Base-by-base conservation (phyloP, 345 rosid genomes). In the Conringia planisiliqua region DNA sequence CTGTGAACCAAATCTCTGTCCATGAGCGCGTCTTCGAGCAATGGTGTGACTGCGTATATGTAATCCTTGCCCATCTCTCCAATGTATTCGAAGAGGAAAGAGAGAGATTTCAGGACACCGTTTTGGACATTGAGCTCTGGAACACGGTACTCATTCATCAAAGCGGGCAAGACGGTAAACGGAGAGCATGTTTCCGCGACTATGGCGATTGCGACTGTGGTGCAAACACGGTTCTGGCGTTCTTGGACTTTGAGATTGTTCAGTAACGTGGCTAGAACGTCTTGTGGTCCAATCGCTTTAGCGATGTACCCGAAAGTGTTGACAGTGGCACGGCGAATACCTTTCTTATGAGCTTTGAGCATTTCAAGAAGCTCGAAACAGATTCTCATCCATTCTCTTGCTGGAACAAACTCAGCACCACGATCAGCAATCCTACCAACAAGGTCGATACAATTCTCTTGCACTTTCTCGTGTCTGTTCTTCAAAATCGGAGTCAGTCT, bases 311-410 rank as follows among this genome's bases (percentile, higher is more conserved):
- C 99, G 27, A 96, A 95, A 26, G 99, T 96, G 77, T 96, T 96
- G 66, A 96, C 99, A 0, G 97, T 92, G 29, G 99, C 98, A 71
- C 99, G 86, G 0, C 99, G 88, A 51, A 96, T 92, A 39, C 99
- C 99, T 84, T 95, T 95, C 82, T 95, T 95, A 85, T 95, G 99
- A 40, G 99, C 99, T 69, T 95, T 92, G n/a, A 95, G 98, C 99
- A 95, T 95, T 84, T 95, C 99, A 7, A 95, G 94, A 51, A 95
- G 94, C 88, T 95, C 99, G 61, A 95, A 95, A 78, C 97, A 92
- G 32, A 95, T 95, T 82, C 97, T 85, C 99, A 95, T 95, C 99
- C 98, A 90, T 79, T 95, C 99, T 75, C 98, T 92, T 18, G 99
- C 99, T 11, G 99, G 98, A 66, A 95, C 98, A 81, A 95, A 95